phyloP scores from a whole-genome alignment of 768 basidiomycete genomes.

The Amanita subjunquillea region DNA sequence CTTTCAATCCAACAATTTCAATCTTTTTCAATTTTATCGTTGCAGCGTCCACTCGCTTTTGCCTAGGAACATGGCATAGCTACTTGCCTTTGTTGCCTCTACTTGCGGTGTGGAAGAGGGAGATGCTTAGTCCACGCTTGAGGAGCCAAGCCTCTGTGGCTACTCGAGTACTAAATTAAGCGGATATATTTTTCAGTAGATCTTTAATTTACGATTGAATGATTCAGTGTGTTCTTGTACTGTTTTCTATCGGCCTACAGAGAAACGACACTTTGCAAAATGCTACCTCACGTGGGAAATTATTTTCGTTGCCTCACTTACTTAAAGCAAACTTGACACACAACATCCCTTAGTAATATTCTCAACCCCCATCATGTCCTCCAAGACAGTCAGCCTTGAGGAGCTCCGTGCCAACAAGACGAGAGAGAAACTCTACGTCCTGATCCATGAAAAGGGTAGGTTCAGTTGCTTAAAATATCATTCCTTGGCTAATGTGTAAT shows the following conservation, averaged over 20 bases:
- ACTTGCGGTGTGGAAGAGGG: conserved; percentile 66
- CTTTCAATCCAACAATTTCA: conserved; percentile 8
- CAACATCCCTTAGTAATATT: conserved; percentile 8
- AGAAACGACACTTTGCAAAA: too few relatives aligned
- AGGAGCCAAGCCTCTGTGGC: conserved; percentile 47
- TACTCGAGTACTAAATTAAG: conserved; percentile 75
- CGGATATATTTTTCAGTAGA: conserved; percentile 23
- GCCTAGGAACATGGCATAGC: conserved; percentile 66
- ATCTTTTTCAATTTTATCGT: too few relatives aligned
- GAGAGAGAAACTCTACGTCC: conserved; percentile 71
- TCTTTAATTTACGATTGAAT: neutral
- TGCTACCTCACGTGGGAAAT: conserved; percentile 19
- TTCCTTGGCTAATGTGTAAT: neutral
- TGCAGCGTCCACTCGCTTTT: conserved; percentile 43
- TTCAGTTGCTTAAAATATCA: conserved; percentile 19
- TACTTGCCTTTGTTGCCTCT: conserved; percentile 68
- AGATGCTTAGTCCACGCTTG: conserved; percentile 69
- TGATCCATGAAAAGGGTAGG: conserved; percentile 78
- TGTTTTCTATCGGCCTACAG: too few relatives aligned
- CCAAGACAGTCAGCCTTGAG: conserved; percentile 55
- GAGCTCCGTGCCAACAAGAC: conserved; percentile 70
- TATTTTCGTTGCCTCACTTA: conserved; percentile 10
- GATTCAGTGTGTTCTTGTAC: neutral
- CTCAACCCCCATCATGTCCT: conserved; percentile 20
- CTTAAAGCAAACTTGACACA: conserved; percentile 9